Evolutionary conservation across 2,329 filamentous ascomycete genomes (phyloP), one percentile per base, ranked within the genome.

Genomic region (Botrytis fabae): DNA sequence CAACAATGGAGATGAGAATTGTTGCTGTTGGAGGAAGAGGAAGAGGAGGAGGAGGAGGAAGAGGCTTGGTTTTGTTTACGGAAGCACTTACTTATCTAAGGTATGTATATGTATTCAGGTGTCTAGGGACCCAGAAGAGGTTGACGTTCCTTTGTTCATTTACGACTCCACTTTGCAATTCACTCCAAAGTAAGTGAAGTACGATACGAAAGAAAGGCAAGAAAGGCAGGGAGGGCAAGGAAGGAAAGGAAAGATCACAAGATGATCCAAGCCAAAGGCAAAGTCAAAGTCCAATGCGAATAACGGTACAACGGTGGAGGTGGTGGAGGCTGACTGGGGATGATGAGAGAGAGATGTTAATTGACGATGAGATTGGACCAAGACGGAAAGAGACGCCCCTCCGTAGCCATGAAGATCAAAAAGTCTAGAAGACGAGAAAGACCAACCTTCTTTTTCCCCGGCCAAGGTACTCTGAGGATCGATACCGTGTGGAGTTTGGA

Each of bases 31-130:
- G 25, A 42, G 60, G 35, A 28, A 22, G 32, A 22, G 32, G 32
- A 38, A 25, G 61, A 63, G 25, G 38, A 32, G 3, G 25, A 42
- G 60, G 35, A 28, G 12, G 32, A 22, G 32, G 32, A 38, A 25
- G 61, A 63, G 25, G 38, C 38, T 28, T 40, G 60, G 22, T 62
- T 62, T 62, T 62, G 60, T 62, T 62, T 62, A 62, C 22, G n/a
- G 51, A 57, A 57, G n/a, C 51, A 57, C 51, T 18, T 57, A 57
- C n/a, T 32, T 28, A 18, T 54, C 22, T 6, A 12, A n/a, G 48
- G 10, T 51, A 54, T 28, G 25, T 25, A 48, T 51, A 54, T 28
- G 25, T 25, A 48, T 8, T 35, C 25, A 25, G 46, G 46, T 51
- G n/a, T 28, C 25, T 6, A 28, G 48, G 25, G 12, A 25, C 20